Evolutionary conservation across 768 basidiomycete genomes (phyloP), one percentile per base, ranked within the genome.

Genomic region (Pleurotus platypus): DNA sequence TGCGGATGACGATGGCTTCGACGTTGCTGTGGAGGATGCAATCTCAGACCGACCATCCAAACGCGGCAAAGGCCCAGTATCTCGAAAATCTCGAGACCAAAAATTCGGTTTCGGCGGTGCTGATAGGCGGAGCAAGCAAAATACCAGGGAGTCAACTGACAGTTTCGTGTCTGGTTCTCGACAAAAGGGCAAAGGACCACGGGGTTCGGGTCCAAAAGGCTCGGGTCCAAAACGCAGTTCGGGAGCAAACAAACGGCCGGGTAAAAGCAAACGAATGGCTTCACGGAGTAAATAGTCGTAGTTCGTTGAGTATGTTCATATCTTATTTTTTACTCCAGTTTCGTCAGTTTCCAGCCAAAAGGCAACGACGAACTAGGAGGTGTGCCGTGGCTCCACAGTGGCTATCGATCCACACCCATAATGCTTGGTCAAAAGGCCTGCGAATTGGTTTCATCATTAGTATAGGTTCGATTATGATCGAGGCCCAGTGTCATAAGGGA

Each of bases 21-120:
- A 95, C 64, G 80, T 98, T 58, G 89, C 90, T 0, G 85, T 97
- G 37, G 94, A 98, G 68, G 91, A 96, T 58, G 93, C 92, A 8
- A 85, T 95, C 63, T 72, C 86, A 26, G 86, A 89, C 63, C 82
- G 82, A 12, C 88, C 89, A 9, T 66, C 58, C 3, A 77, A 84
- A 57, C 88, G 89, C 56, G 70, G 73, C 30, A 78, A 73, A 54
- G 64, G 69, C 6, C 58, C 61, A 48, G 62, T 89, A 59, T 75
- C 82, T 46, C 84, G 91, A 15, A 68, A 76, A 22, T 78, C 76
- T 12, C 82, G 93, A 42, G 86, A 96, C 68, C 69, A 82, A 65
- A 95, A 95, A 69, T 95, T 81, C 66, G 91, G 92, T 12, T 89
- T 89, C 63, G 89, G 90, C 18, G 85, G 90, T 20, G 78, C 78